These are phyloP conservation scores for Orbilia blumenaviensis DNA, from an alignment of 2,329 filamentous ascomycete genomes.

Conservation along the genomic window DNA sequence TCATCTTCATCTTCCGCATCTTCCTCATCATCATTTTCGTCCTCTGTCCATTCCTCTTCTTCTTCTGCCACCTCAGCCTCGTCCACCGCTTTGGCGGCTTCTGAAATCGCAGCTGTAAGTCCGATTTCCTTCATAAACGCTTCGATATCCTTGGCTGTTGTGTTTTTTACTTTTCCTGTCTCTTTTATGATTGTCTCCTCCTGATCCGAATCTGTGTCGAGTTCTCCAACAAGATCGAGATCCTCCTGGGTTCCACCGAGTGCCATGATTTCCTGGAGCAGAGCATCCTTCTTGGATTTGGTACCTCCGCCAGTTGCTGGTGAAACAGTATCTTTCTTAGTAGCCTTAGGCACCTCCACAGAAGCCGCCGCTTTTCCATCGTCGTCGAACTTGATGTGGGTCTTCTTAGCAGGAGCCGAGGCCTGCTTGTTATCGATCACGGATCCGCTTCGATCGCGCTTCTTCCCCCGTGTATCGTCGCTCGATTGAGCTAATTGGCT, in stretches of 20 bases:
- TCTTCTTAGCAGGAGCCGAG: conserved; percentile 15
- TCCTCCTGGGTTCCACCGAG: conserved; percentile 74
- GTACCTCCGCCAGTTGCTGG: background rate
- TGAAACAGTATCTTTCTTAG: background rate
- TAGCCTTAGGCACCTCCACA: background rate
- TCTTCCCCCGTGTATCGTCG: conserved; percentile 47
- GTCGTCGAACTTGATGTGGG: conserved; percentile 42
- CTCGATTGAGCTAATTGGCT: conserved; percentile 1
- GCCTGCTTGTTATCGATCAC: conserved; percentile 30
- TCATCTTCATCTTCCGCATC: conserved; percentile 55
- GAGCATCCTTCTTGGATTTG: conserved; percentile 59
- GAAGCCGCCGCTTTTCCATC: background rate
- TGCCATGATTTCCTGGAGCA: conserved; percentile 72
- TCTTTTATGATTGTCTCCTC: conserved; percentile 59
- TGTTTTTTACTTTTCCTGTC: conserved; percentile 62
- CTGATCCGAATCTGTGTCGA: conserved; percentile 66
- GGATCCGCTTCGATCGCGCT: conserved; percentile 48
- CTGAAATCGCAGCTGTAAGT: conserved; percentile 62
- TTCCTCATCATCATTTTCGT: conserved; percentile 60
- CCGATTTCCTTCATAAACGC: conserved; percentile 62
- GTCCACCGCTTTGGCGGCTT: conserved; percentile 62
- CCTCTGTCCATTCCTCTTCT: conserved; percentile 60
- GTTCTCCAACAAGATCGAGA: conserved; percentile 69
- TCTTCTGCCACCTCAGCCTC: conserved; percentile 62
- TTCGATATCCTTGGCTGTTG: conserved; percentile 66